Evolutionary conservation across 257 asterid genomes (phyloP).

Genomic region (Haberlea rhodopensis): DNA sequence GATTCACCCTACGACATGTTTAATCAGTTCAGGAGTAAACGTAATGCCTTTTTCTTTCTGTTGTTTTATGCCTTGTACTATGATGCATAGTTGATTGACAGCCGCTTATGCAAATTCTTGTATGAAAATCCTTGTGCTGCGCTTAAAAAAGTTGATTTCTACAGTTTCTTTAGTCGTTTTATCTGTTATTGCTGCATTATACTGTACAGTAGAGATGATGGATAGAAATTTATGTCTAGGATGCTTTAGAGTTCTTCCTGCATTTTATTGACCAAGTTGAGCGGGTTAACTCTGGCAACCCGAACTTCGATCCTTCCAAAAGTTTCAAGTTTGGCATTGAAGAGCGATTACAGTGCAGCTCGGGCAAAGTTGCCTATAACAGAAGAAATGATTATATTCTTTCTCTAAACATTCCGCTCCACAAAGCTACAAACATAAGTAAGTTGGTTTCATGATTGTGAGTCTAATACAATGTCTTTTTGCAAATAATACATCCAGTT

Average conservation of each 20-base stretch:
- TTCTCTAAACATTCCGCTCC: conserved; percentile 79
- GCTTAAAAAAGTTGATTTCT: conserved; percentile 12
- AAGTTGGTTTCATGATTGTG: conserved; percentile 33
- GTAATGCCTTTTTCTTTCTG: conserved; percentile 12
- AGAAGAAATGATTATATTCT: conserved; percentile 76
- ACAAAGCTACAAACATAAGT: conserved; percentile 88
- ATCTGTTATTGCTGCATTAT: conserved; percentile 16
- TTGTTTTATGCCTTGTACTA: conserved; percentile 9
- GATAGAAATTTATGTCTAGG: conserved; percentile 46
- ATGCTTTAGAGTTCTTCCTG: conserved; percentile 93
- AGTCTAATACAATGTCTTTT: conserved; percentile 9
- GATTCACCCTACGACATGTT: not conserved
- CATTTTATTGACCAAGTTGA: conserved; percentile 95
- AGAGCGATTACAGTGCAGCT: conserved; percentile 81
- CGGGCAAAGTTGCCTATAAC: conserved; percentile 92
- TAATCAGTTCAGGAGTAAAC: conserved; percentile 9
- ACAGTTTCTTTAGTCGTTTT: conserved; percentile 9
- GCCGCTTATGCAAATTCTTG: conserved; percentile 1
- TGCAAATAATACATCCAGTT: conserved; percentile 21
- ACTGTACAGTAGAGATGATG: conserved; percentile 20
- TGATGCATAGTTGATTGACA: conserved; percentile 20
- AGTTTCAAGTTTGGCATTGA: conserved; percentile 96
- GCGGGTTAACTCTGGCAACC: conserved; percentile 60
- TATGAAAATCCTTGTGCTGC: conserved; percentile 3
- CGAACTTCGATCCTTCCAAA: conserved; percentile 71